These are phyloP conservation scores for Penstemon eatonii DNA, from an alignment of 257 asterid species.

Conservation along the genomic window DNA sequence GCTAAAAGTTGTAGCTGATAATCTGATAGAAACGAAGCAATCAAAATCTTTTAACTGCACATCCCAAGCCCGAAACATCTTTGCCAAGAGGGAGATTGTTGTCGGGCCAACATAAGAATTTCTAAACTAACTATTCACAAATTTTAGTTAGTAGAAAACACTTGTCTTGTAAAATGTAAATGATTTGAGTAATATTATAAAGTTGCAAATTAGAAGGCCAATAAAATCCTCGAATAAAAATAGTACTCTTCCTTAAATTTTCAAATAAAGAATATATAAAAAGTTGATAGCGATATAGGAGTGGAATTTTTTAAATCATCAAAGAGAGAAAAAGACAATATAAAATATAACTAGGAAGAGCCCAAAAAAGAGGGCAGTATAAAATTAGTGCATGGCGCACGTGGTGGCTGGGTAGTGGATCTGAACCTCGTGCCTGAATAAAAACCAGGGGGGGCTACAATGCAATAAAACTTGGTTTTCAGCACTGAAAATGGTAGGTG, in stretches of 20 bases:
- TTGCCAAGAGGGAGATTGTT: too few species aligned
- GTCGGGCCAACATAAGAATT: too few species aligned
- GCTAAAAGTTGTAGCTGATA: too few species aligned
- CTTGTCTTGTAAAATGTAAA: too few species aligned
- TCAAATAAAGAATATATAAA: background rate
- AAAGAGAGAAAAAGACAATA: too few species aligned
- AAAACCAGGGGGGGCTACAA: slow-evolving; percentile 35
- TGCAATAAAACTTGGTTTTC: background rate
- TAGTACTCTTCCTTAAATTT: background rate
- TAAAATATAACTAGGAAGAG: background rate
- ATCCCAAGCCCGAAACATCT: too few species aligned
- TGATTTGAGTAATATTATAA: too few species aligned
- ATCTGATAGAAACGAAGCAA: too few species aligned
- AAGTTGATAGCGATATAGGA: background rate
- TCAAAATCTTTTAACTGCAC: too few species aligned
- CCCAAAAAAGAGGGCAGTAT: background rate
- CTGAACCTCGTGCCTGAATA: background rate
- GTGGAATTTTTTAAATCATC: background rate
- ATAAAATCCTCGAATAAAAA: background rate
- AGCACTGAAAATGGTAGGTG: background rate
- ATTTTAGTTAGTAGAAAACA: too few species aligned
- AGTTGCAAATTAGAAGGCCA: too few species aligned
- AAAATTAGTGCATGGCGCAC: slow-evolving; percentile 28
- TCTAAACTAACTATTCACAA: too few species aligned
- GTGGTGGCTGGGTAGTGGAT: slow-evolving; percentile 25